Conservation (phyloP, 352 stramenopile species). For the Aphanomyces astaci region DNA sequence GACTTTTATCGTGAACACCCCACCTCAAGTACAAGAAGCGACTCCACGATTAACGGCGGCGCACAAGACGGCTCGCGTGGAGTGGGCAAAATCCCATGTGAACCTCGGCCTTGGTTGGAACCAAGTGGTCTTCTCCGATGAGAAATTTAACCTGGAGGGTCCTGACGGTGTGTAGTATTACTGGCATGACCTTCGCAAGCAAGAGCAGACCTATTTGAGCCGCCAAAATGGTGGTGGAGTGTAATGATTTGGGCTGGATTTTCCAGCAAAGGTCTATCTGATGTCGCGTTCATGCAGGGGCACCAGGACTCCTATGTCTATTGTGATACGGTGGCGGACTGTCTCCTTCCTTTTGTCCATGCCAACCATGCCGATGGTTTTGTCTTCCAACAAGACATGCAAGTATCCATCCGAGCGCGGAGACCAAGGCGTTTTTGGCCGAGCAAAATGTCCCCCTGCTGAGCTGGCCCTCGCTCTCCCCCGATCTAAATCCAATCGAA, state of each 20-base stretch:
- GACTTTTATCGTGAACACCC: background rate
- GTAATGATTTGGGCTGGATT: background rate
- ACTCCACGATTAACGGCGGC: background rate
- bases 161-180: background rate
- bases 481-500: too few relatives aligned
- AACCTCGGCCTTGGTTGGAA: background rate
- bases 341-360: background rate
- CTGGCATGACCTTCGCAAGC: background rate
- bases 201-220: background rate
- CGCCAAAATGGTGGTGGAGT: background rate
- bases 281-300: too few relatives aligned
- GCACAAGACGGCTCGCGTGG: background rate
- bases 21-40: background rate
- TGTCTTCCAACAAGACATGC: constrained; percentile 6
- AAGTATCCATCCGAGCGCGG: background rate
- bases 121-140: background rate
- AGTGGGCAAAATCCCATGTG: background rate
- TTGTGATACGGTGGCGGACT: background rate
- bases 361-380: background rate
- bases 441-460: background rate
- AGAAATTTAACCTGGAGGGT: background rate
- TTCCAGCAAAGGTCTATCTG: background rate
- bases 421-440: background rate
- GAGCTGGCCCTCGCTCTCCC: background rate
- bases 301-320: background rate